A percentile compares a stretch with the other conserved stretches of the same genome.
Evolutionary conservation across 2,329 filamentous ascomycete genomes (phyloP).

Genomic region (Stachybotrys elegans): DNA sequence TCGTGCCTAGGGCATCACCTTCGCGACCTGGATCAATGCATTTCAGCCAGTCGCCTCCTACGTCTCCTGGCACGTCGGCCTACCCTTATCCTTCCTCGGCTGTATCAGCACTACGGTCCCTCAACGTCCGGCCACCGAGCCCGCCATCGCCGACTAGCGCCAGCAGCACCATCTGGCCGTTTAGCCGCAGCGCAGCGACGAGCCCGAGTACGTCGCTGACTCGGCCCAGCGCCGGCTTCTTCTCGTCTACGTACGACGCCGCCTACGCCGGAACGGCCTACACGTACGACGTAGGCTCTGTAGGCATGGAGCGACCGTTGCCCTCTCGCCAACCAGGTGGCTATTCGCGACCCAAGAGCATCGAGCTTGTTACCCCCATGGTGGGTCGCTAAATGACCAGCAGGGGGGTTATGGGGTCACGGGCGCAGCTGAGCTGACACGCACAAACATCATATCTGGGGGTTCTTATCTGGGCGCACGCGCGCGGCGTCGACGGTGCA

Average conservation of each 20-base stretch:
- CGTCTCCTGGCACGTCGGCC: constrained; percentile 33
- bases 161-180: constrained; percentile 46
- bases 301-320: constrained; percentile 48
- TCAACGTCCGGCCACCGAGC: constrained; percentile 49
- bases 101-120: constrained; percentile 50
- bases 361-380: constrained; percentile 59
- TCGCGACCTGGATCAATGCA: constrained; percentile 54
- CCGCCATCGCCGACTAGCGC: constrained; percentile 48
- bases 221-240: constrained; percentile 34
- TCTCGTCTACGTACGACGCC: constrained; percentile 50
- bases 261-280: constrained; percentile 33
- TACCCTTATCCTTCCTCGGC: constrained; percentile 39
- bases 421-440: too few relatives aligned
- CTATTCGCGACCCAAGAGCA: constrained; percentile 56
- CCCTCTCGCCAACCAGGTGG: constrained; percentile 49
- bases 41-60: constrained; percentile 46
- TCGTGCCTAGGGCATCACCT: constrained; percentile 58
- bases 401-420: neutral
- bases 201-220: constrained; percentile 50
- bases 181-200: constrained; percentile 43
- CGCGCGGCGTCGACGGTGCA: too few relatives aligned
- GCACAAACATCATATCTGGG: too few relatives aligned
- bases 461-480: too few relatives aligned
- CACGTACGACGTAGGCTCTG: constrained; percentile 26
- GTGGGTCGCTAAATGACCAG: constrained; percentile 37